Conservation (phyloP, 1,284 basidiomycete species). For the Microstroma glucosiphilum region DNA sequence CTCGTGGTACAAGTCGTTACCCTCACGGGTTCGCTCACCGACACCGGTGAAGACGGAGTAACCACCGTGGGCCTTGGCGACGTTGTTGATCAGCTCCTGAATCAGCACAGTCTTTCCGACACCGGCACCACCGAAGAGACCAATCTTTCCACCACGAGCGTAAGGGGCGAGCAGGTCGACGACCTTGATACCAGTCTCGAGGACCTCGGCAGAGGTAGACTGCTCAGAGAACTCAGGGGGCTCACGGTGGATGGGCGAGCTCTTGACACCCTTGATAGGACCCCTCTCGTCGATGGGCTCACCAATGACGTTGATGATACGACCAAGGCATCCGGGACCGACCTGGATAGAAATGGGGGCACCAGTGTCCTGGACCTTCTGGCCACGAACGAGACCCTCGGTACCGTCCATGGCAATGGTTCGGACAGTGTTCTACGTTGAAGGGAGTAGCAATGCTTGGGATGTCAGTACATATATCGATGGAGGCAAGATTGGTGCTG, state of each 20-base stretch:
- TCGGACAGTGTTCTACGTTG: conserved; percentile 70
- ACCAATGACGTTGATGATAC: conserved; percentile 99
- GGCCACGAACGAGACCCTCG: conserved; percentile 97
- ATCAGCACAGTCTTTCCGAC: conserved; percentile 99
- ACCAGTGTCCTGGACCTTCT: conserved; percentile 93
- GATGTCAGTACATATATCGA: background rate
- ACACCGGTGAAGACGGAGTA: conserved; percentile 99
- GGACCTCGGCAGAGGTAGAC: conserved; percentile 92
- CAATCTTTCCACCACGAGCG: conserved; percentile 99
- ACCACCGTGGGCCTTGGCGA: conserved; percentile 99
- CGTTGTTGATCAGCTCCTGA: conserved; percentile 99
- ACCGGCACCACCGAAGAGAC: conserved; percentile 99
- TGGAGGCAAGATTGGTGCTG: background rate
- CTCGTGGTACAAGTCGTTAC: conserved; percentile 99
- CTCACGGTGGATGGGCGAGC: conserved; percentile 88
- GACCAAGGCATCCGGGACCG: conserved; percentile 83
- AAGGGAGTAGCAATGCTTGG: background rate
- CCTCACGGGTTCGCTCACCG: conserved; percentile 99
- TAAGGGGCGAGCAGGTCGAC: conserved; percentile 98
- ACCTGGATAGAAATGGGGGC: conserved; percentile 93
- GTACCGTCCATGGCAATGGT: conserved; percentile 71
- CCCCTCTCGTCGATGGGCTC: conserved; percentile 99
- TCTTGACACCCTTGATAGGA: conserved; percentile 78
- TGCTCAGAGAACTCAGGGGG: conserved; percentile 95
- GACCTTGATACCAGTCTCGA: conserved; percentile 99